Percentiles rank a stretch among this genome's conserved stretches.
Conservation (phyloP, 768 basidiomycete genomes). For the Thelephora ganbajun region DNA sequence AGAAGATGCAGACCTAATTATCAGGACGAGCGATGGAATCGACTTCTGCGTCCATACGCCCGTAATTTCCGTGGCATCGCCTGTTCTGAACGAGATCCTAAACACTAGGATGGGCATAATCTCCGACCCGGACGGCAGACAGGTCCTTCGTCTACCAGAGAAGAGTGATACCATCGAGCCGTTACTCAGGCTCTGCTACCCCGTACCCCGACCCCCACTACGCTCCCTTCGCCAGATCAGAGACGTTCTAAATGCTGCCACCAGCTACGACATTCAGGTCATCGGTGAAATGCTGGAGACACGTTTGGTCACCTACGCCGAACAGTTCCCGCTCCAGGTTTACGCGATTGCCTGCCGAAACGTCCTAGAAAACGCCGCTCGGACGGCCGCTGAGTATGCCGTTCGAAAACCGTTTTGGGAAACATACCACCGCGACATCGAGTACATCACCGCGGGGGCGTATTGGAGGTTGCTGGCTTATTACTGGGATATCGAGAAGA, state of each 20-base stretch:
- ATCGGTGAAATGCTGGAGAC: neutral
- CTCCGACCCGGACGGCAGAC: neutral
- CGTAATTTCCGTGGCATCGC: constrained; percentile 6
- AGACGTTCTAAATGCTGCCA: constrained; percentile 7
- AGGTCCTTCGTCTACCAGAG: constrained; percentile 9
- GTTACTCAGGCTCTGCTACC: constrained; percentile 12
- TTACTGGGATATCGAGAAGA: neutral
- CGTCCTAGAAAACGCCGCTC: neutral
- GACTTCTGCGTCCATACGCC: constrained; percentile 4
- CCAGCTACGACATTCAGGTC: constrained; percentile 9
- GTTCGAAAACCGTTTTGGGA: neutral
- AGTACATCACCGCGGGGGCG: neutral
- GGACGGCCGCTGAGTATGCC: neutral
- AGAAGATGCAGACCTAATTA: constrained; percentile 7
- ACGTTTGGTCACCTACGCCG: neutral
- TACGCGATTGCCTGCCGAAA: constrained; percentile 3
- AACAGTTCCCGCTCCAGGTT: neutral
- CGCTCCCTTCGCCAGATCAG: neutral
- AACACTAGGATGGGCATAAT: neutral
- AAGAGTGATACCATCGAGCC: constrained; percentile 6
- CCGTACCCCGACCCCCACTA: constrained; percentile 1
- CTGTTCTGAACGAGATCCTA: constrained; percentile 7
- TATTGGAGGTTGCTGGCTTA: neutral
- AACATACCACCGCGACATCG: neutral
- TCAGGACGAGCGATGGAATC: constrained; percentile 3